These are phyloP conservation scores for Fusarium albidum DNA, from an alignment of 2,329 filamentous ascomycete genomes.

Conservation along the genomic window DNA sequence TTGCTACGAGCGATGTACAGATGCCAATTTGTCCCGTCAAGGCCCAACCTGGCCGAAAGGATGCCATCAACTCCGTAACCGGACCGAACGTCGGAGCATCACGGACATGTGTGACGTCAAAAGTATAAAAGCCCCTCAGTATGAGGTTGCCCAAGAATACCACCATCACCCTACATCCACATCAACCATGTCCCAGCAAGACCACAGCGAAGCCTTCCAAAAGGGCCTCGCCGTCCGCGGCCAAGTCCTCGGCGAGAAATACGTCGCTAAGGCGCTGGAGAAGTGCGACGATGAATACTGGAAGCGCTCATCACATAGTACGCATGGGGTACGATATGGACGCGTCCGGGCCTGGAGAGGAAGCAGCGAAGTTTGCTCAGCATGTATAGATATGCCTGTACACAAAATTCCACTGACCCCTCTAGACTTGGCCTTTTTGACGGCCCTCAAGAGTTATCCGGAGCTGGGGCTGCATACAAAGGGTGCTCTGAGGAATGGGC, in stretches of 20 bases:
- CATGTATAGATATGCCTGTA: neutral
- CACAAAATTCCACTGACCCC: accelerated
- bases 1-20: too few relatives aligned
- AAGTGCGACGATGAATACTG: constrained; percentile 28
- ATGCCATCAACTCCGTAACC: too few relatives aligned
- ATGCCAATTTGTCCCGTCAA: too few relatives aligned
- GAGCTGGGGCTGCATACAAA: constrained; percentile 29
- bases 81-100: too few relatives aligned
- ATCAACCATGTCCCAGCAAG: constrained; percentile 7
- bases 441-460: constrained; percentile 22
- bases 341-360: constrained; percentile 24
- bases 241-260: constrained; percentile 30
- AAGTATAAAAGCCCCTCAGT: too few relatives aligned
- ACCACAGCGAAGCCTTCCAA: constrained; percentile 16
- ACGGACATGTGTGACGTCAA: too few relatives aligned
- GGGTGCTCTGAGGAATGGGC: constrained; percentile 24
- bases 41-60: too few relatives aligned
- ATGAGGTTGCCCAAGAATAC: too few relatives aligned
- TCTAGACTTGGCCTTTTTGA: constrained; percentile 26
- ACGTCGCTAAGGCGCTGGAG: constrained; percentile 27
- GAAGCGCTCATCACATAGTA: constrained; percentile 28
- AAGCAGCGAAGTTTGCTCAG: constrained; percentile 33
- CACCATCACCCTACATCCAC: too few relatives aligned
- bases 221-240: constrained; percentile 16
- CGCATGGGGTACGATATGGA: constrained; percentile 28